Evolutionary conservation across 495 filamentous ascomycete genomes (phyloP).

Genomic region (Recurvomyces mirabilis): DNA sequence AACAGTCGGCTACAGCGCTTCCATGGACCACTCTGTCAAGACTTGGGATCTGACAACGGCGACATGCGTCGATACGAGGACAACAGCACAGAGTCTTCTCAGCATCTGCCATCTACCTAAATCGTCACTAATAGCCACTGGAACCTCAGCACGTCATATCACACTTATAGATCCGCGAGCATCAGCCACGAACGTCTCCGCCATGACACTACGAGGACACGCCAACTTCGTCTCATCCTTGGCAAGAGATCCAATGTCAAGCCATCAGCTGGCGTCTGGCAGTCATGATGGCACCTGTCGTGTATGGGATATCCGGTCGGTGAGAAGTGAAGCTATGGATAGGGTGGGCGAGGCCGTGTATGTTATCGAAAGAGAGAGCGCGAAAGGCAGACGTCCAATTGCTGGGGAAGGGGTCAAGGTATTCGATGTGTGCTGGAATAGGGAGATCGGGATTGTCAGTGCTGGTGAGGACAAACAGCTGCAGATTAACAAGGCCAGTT

Average conservation of each 20-base stretch:
- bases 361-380: constrained; percentile 61
- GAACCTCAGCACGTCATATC: constrained; percentile 76
- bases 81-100: constrained; percentile 69
- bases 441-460: constrained; percentile 74
- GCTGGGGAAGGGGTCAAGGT: constrained; percentile 79
- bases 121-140: constrained; percentile 65
- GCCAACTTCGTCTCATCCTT: constrained; percentile 69
- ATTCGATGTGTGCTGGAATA: constrained; percentile 82
- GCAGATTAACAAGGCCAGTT: constrained; percentile 59
- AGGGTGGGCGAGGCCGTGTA: constrained; percentile 72
- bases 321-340: constrained; percentile 33
- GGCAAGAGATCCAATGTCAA: constrained; percentile 56
- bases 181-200: constrained; percentile 56
- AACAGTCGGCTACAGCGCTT: constrained; percentile 79
- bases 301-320: constrained; percentile 75
- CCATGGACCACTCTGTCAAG: constrained; percentile 76
- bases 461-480: constrained; percentile 85
- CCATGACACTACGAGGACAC: constrained; percentile 84
- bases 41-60: constrained; percentile 84
- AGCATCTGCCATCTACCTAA: constrained; percentile 58
- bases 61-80: constrained; percentile 60
- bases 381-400: constrained; percentile 32
- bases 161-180: constrained; percentile 80
- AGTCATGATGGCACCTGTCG: constrained; percentile 82
- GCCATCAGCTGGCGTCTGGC: constrained; percentile 69